Evolutionary conservation across 306 rosid species (phyloP).

Genomic region (Pueraria montana): DNA sequence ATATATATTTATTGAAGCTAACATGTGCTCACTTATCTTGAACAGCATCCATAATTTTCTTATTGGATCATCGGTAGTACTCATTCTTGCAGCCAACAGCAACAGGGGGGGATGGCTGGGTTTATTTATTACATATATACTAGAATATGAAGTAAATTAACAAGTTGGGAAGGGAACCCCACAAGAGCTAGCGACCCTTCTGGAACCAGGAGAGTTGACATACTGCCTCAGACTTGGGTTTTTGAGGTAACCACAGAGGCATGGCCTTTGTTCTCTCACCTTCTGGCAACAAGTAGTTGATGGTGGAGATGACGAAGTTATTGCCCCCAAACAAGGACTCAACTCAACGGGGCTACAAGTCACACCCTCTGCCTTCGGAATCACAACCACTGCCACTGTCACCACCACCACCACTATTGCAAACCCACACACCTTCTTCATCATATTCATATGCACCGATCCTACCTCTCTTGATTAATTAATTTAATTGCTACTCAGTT

Average conservation of each 20-base stretch:
- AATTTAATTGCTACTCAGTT: too few species aligned
- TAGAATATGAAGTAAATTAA: too few species aligned
- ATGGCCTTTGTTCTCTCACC: conserved; percentile 64
- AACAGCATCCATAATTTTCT: too few species aligned
- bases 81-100: too few species aligned
- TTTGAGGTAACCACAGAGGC: conserved; percentile 68
- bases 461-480: too few species aligned
- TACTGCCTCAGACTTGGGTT: conserved; percentile 59
- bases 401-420: neutral
- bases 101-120: too few species aligned
- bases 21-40: too few species aligned
- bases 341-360: conserved; percentile 55
- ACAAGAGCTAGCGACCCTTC: conserved; percentile 58
- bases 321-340: conserved; percentile 56
- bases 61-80: too few species aligned
- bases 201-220: conserved; percentile 57
- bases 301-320: conserved; percentile 43
- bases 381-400: conserved; percentile 1
- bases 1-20: too few species aligned
- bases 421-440: conserved; percentile 1
- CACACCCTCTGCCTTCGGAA: conserved; percentile 46
- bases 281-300: conserved; percentile 62
- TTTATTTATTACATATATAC: too few species aligned
- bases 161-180: conserved; percentile 60
- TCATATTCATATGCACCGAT: neutral